Percentiles rank a stretch among this genome's conserved stretches.
Conservation (phyloP, 495 filamentous ascomycete species). For the Patellaria atrata region DNA sequence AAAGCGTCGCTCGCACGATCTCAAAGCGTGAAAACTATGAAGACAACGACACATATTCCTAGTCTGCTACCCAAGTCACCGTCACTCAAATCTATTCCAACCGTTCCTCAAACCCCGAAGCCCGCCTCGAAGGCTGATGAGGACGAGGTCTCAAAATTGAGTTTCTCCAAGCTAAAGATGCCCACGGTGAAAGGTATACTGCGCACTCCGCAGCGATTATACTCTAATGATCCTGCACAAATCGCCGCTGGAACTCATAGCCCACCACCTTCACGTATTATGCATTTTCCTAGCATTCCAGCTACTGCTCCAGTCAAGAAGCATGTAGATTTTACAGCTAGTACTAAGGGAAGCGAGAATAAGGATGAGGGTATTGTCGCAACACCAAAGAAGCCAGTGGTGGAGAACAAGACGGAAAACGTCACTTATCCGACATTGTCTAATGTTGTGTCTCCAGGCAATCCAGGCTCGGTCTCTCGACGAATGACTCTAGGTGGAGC, state of each 20-base stretch:
- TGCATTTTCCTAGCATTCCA: constrained; percentile 22
- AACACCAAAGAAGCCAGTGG: constrained; percentile 3
- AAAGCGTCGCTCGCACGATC: constrained; percentile 59
- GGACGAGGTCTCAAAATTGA: constrained; percentile 16
- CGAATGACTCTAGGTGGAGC: constrained; percentile 17
- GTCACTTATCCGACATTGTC: constrained; percentile 18
- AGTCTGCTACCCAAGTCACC: constrained; percentile 37
- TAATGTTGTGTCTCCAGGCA: constrained; percentile 5
- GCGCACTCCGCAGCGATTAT: constrained; percentile 43
- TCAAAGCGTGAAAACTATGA: constrained; percentile 42
- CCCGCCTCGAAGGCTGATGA: constrained; percentile 8
- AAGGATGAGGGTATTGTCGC: constrained; percentile 18
- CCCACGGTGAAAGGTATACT: constrained; percentile 46
- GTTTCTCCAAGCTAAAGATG: constrained; percentile 9
- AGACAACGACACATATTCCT: constrained; percentile 38
- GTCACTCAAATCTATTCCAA: constrained; percentile 15
- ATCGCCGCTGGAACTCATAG: constrained; percentile 46
- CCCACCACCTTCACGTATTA: constrained; percentile 24
- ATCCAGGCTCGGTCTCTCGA: constrained; percentile 2
- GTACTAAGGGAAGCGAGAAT: constrained; percentile 29
- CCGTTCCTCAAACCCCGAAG: constrained; percentile 1
- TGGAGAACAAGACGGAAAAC: constrained; percentile 4
- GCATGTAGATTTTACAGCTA: constrained; percentile 46
- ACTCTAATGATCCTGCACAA: constrained; percentile 45
- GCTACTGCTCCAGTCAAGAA: constrained; percentile 30